Evolutionary conservation across 345 rosid genomes (phyloP).

Genomic region (Camelina hispida): DNA sequence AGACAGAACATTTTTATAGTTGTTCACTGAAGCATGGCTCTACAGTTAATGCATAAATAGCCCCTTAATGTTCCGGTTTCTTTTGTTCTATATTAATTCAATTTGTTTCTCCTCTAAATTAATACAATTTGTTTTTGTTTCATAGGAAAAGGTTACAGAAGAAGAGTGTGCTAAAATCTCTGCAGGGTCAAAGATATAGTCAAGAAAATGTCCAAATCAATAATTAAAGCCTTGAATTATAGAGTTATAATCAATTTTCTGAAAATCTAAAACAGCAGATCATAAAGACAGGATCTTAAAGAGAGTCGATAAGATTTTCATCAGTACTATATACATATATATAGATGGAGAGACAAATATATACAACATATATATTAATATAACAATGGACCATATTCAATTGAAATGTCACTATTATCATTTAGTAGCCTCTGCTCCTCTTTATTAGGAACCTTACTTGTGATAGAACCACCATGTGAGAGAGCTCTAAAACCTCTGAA

Average conservation of each 20-base stretch:
- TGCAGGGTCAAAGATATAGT: constrained; percentile 24
- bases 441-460: constrained; percentile 41
- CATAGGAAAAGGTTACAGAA: constrained; percentile 28
- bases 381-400: constrained; percentile 43
- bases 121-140: background rate
- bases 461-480: constrained; percentile 38
- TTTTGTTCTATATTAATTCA: background rate
- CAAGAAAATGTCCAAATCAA: constrained; percentile 34
- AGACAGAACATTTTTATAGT: constrained; percentile 11
- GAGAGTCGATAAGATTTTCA: constrained; percentile 37
- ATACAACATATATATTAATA: background rate
- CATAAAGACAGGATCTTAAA: constrained; percentile 33
- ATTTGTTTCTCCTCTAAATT: background rate
- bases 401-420: constrained; percentile 45
- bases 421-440: constrained; percentile 44
- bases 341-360: background rate
- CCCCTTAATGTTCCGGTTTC: background rate
- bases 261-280: constrained; percentile 34
- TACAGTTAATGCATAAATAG: constrained; percentile 30
- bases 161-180: constrained; percentile 31
- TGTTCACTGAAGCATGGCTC: constrained; percentile 27
- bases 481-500: constrained; percentile 36
- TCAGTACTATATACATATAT: background rate
- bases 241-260: background rate
- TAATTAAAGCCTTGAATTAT: constrained; percentile 21